phyloP scores from a whole-genome alignment of 2,329 filamentous ascomycete genomes.

The Phaeophleospora eucalypticola region DNA sequence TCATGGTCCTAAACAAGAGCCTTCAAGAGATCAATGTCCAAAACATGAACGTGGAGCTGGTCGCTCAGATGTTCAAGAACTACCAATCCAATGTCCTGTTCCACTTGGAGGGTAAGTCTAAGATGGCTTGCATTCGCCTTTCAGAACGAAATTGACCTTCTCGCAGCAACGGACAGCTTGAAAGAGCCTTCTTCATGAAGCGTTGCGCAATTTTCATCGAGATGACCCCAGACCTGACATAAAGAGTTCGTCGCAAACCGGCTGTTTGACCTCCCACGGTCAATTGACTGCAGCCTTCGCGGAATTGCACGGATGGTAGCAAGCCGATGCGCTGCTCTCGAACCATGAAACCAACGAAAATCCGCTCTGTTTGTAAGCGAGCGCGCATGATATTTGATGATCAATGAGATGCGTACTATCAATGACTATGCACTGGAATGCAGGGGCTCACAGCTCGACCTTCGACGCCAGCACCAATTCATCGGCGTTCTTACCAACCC shows the following conservation, averaged over 20 bases:
- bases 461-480: background rate
- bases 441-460: background rate
- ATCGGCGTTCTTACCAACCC: background rate
- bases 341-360: too few relatives aligned
- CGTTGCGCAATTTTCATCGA: background rate
- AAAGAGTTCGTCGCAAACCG: too few relatives aligned
- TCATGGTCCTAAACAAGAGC: conserved; percentile 87
- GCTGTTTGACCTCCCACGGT: too few relatives aligned
- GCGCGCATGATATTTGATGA: too few relatives aligned
- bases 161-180: conserved; percentile 25
- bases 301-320: too few relatives aligned
- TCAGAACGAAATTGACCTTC: conserved; percentile 2
- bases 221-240: too few relatives aligned
- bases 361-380: too few relatives aligned
- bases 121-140: background rate
- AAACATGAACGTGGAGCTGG: conserved; percentile 97
- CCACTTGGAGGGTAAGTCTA: conserved; percentile 75
- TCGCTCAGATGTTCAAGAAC: conserved; percentile 99
- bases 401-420: too few relatives aligned
- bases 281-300: too few relatives aligned
- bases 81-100: conserved; percentile 98
- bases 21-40: conserved; percentile 96
- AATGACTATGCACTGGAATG: too few relatives aligned
- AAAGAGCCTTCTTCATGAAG: conserved; percentile 25
- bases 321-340: too few relatives aligned